phyloP scores from a whole-genome alignment of 495 filamentous ascomycete species.

The Penicillium crystallinum region DNA sequence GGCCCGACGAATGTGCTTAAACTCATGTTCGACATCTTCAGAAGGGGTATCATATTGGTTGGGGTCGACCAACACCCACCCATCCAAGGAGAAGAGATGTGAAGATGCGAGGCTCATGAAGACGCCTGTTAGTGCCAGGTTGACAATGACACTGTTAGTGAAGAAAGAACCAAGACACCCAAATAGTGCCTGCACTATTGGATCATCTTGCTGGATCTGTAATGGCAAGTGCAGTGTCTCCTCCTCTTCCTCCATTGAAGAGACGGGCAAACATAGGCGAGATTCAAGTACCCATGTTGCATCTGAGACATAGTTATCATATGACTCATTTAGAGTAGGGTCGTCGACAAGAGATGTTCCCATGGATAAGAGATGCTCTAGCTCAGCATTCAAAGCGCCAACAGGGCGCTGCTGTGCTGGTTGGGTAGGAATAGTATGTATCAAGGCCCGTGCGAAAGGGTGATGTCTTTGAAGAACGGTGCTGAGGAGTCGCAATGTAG shows the following conservation, averaged over 20 bases:
- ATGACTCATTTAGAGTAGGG: slow-evolving; percentile 68
- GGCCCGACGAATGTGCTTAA: slow-evolving; percentile 26
- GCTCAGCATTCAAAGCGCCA: slow-evolving; percentile 74
- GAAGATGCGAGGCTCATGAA: slow-evolving; percentile 80
- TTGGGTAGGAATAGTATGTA: slow-evolving; percentile 60
- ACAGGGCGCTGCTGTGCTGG: slow-evolving; percentile 61
- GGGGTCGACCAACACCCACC: slow-evolving; percentile 82
- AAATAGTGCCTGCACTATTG: slow-evolving; percentile 66
- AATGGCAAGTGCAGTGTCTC: slow-evolving; percentile 28
- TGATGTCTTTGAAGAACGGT: slow-evolving; percentile 84
- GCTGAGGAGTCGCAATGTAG: slow-evolving; percentile 78
- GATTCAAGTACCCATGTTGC: slow-evolving; percentile 70
- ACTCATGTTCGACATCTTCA: slow-evolving; percentile 7
- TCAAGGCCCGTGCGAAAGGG: slow-evolving; percentile 70
- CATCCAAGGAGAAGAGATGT: slow-evolving; percentile 73
- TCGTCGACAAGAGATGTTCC: slow-evolving; percentile 68
- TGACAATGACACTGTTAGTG: slow-evolving; percentile 82
- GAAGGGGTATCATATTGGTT: slow-evolving; percentile 26
- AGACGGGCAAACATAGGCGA: slow-evolving; percentile 45
- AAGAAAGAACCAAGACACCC: slow-evolving; percentile 73
- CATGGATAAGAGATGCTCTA: slow-evolving; percentile 66
- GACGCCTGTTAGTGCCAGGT: slow-evolving; percentile 77
- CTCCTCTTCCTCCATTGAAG: slow-evolving; percentile 21
- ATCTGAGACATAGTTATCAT: slow-evolving; percentile 79
- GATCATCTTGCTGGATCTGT: slow-evolving; percentile 62